Conservation (phyloP, 768 basidiomycete species). For the Naganishia friedmannii region DNA sequence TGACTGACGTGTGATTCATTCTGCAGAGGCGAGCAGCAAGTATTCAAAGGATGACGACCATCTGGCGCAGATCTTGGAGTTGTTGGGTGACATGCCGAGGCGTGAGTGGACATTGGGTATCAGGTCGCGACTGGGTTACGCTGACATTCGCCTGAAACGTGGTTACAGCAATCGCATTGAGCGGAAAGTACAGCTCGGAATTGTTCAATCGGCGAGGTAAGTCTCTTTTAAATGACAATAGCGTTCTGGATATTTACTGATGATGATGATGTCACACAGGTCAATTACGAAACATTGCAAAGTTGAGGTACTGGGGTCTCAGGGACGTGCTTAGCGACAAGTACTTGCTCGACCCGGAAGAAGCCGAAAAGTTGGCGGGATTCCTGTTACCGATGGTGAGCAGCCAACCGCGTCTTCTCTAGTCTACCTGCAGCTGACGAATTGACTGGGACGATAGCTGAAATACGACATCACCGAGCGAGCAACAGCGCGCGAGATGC, state of each 20-base stretch:
- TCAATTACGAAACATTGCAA: constrained; percentile 77
- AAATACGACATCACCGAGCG: constrained; percentile 82
- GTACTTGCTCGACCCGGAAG: constrained; percentile 80
- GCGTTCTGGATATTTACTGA: not conserved
- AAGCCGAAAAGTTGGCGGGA: constrained; percentile 70
- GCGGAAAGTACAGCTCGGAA: constrained; percentile 88
- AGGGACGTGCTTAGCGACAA: constrained; percentile 86
- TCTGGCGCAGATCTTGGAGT: constrained; percentile 95
- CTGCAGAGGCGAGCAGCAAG: constrained; percentile 21
- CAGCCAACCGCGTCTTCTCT: not conserved
- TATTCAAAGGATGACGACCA: constrained; percentile 75
- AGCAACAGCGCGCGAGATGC: constrained; percentile 79
- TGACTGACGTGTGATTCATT: not conserved
- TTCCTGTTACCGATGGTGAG: constrained; percentile 74
- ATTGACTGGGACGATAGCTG: constrained; percentile 87
- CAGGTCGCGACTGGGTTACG: not conserved
- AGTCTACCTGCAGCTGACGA: not conserved
- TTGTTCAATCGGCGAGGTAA: constrained; percentile 94
- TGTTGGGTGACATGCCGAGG: constrained; percentile 68
- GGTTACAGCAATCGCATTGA: constrained; percentile 61
- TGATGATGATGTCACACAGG: constrained; percentile 13
- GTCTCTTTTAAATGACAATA: constrained; percentile 34
- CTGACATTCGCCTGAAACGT: constrained; percentile 56
- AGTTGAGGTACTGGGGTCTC: constrained; percentile 78
- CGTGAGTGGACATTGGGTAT: constrained; percentile 4